A percentile compares a stretch with the other conserved stretches of the same genome.
phyloP scores from a whole-genome alignment of 768 basidiomycete species.

The Termitomyces sp. region DNA sequence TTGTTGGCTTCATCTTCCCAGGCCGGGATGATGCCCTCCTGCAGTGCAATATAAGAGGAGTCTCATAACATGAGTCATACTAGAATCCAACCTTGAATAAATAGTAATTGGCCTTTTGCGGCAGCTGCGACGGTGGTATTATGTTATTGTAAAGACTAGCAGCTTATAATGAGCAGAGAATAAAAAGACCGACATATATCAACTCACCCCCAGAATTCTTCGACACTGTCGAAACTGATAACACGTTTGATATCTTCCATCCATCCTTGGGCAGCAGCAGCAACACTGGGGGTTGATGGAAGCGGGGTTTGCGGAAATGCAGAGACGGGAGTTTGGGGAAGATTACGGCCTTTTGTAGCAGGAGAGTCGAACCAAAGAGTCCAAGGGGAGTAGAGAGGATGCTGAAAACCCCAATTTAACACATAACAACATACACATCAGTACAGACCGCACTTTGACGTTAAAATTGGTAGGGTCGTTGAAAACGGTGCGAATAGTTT shows the following conservation, averaged over 20 bases:
- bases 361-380: conserved; percentile 99
- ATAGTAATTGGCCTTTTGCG: conserved; percentile 98
- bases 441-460: conserved; percentile 71
- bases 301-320: conserved; percentile 74
- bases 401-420: conserved; percentile 38
- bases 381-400: conserved; percentile 92
- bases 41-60: conserved; percentile 5
- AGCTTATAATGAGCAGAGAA: conserved; percentile 13
- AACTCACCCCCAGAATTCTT: conserved; percentile 97
- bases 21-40: conserved; percentile 95
- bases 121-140: conserved; percentile 87
- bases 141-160: conserved; percentile 92
- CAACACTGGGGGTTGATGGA: conserved; percentile 65
- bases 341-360: conserved; percentile 82
- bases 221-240: conserved; percentile 92
- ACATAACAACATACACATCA: background rate
- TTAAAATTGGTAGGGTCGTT: conserved; percentile 91
- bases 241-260: conserved; percentile 99
- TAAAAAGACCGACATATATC: background rate
- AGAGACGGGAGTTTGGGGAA: conserved; percentile 77
- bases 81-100: conserved; percentile 77
- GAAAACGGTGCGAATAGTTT: conserved; percentile 87
- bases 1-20: conserved; percentile 99
- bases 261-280: conserved; percentile 85
- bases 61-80: background rate